phyloP scores from a whole-genome alignment of 139 green algal species.

The Chlorella sp. region DNA sequence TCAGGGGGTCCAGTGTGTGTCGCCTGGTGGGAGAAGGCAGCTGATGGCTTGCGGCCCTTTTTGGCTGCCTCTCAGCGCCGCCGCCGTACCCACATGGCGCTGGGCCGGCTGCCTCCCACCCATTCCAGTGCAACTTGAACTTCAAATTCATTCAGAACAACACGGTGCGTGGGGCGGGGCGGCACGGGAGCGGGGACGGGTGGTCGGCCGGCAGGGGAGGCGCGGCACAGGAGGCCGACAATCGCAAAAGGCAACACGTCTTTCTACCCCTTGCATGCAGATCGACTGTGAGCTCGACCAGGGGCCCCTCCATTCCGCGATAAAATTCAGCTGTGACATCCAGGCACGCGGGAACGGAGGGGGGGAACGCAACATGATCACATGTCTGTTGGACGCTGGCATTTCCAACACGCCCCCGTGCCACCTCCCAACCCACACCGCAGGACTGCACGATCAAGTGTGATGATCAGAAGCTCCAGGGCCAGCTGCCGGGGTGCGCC shows the following conservation, averaged over 20 bases:
- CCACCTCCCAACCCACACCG: too few relatives aligned
- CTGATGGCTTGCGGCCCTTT: too few relatives aligned
- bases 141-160: not conserved
- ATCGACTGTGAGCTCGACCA: not conserved
- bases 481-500: not conserved
- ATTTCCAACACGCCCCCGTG: too few relatives aligned
- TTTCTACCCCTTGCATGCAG: not conserved
- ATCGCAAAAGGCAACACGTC: not conserved
- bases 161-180: not conserved
- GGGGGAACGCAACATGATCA: not conserved
- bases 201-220: not conserved
- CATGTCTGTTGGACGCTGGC: not conserved
- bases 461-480: not conserved
- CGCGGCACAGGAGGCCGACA: not conserved
- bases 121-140: not conserved
- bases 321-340: not conserved
- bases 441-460: conserved; percentile 5
- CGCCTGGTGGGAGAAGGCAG: too few relatives aligned
- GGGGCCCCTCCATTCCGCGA: not conserved
- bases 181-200: not conserved
- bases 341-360: not conserved
- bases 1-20: too few relatives aligned
- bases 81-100: too few relatives aligned
- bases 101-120: too few relatives aligned
- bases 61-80: too few relatives aligned